phyloP scores from a whole-genome alignment of 768 basidiomycete genomes.

The Imleria badia region DNA sequence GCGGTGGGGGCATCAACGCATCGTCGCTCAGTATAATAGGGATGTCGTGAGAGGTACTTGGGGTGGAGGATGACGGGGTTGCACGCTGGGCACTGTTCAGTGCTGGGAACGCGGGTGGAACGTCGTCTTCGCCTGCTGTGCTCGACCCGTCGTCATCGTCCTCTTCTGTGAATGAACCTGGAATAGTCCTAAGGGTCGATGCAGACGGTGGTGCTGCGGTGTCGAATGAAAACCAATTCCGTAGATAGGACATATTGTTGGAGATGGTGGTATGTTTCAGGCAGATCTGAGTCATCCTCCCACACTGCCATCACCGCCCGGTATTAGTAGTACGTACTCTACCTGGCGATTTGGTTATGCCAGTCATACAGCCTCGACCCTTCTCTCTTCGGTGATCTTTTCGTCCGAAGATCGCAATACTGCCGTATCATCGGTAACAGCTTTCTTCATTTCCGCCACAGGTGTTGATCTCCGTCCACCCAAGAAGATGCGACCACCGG shows the following conservation, averaged over 20 bases:
- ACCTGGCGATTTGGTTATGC: no score
- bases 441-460: constrained; percentile 27
- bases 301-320: no score
- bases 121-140: constrained; percentile 49
- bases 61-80: constrained; percentile 19
- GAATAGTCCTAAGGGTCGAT: constrained; percentile 11
- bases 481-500: constrained; percentile 33
- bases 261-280: no score
- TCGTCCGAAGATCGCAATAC: not conserved
- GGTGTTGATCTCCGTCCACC: constrained; percentile 25
- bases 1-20: constrained; percentile 54
- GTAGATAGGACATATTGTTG: constrained; percentile 59
- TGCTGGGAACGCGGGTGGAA: constrained; percentile 73
- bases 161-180: constrained; percentile 23
- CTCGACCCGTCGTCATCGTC: constrained; percentile 41
- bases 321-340: no score
- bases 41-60: constrained; percentile 3
- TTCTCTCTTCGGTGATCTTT: not conserved
- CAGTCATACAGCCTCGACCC: not conserved
- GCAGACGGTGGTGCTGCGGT: constrained; percentile 10
- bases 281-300: no score
- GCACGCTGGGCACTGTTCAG: constrained; percentile 71
- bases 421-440: not conserved
- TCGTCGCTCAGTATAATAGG: constrained; percentile 44
- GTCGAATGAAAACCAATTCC: constrained; percentile 52